Base-by-base conservation (phyloP, 768 basidiomycete species). In the Hydnomerulius pinastri region DNA sequence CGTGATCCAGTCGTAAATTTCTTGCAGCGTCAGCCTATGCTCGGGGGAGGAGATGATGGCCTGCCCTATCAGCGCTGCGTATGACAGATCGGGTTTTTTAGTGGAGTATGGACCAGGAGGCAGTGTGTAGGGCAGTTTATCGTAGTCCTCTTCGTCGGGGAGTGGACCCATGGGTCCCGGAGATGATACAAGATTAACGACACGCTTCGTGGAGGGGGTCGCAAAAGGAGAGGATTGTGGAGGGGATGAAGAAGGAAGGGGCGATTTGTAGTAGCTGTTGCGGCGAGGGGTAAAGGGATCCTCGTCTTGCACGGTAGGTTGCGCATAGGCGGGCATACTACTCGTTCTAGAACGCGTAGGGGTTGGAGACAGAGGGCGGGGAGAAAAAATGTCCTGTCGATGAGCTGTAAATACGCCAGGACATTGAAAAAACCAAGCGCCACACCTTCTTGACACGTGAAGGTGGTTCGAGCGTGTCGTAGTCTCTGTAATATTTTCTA, bases 1-100 rank as follows among this genome's bases (percentile, higher is more conserved):
- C 39, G 91, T 92, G 61, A 99, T 95, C 81, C 83, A 99, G 64
- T 91, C 87, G 63, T 98, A 98, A 56, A 99, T 97, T 66, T 98
- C 93, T 66, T 95, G 90, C 21, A 98, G 77, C 2, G 92, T 92
- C 44, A 98, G 83, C 45, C 89, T 85, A 59, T 90, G 87, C 24
- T 87, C 82, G 1, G 83, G 79, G 4, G 90, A 92, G 23, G 92
- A 87, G 54, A 96, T 76, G 52, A 99, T 85, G 12, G 96, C 95
- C 60, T 96, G 94, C 2, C 96, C 96, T 55, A 98, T 93, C 40
- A 98, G 81, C 2, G 94, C 95, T 4, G 97, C 95, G 62, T 98
- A 98, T 2, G 94, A 94, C 32, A 83, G 81, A 41, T 88, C 83
- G 0, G 97, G 97, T 65, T 94, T 92, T 46, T 77, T 77, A 30